Evolutionary conservation across 805 yeast species (phyloP).

Genomic region (Metschnikowia koreensis): DNA sequence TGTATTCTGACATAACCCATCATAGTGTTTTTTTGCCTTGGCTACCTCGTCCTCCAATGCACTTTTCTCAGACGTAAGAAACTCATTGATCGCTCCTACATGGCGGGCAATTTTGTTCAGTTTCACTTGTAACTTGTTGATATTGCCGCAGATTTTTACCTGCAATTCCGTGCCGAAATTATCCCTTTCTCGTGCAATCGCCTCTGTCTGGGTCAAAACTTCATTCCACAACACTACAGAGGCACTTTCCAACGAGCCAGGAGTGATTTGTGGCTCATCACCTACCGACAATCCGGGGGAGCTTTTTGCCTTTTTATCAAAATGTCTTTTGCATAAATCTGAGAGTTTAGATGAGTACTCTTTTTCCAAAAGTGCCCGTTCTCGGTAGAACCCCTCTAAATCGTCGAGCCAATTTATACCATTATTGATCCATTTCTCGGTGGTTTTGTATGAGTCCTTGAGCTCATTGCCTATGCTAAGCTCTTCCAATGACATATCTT

Average conservation of each 20-base stretch:
- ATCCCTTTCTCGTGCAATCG: slow-evolving; percentile 64
- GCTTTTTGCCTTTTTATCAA: slow-evolving; percentile 70
- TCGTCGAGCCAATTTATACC: slow-evolving; percentile 77
- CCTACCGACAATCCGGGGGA: slow-evolving; percentile 80
- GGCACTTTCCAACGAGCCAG: slow-evolving; percentile 91
- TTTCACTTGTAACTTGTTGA: slow-evolving; percentile 51
- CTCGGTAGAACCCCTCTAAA: slow-evolving; percentile 78
- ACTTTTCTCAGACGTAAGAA: slow-evolving; percentile 47
- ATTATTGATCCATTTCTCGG: slow-evolving; percentile 74
- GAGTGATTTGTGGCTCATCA: slow-evolving; percentile 84
- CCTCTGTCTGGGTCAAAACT: slow-evolving; percentile 78
- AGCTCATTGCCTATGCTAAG: slow-evolving; percentile 65
- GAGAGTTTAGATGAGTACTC: slow-evolving; percentile 75
- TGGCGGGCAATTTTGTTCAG: slow-evolving; percentile 53
- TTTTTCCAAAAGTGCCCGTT: slow-evolving; percentile 75
- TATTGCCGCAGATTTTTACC: slow-evolving; percentile 58
- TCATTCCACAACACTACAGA: slow-evolving; percentile 88
- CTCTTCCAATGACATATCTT: slow-evolving; percentile 19
- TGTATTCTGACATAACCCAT: slow-evolving; percentile 73
- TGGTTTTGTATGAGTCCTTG: slow-evolving; percentile 75
- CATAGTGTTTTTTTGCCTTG: slow-evolving; percentile 74
- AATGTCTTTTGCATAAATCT: slow-evolving; percentile 62
- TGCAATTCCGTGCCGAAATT: slow-evolving; percentile 60
- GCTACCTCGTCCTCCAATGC: slow-evolving; percentile 53
- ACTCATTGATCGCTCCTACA: slow-evolving; percentile 60